phyloP scores from a whole-genome alignment of 2,329 filamentous ascomycete genomes.

The Teratosphaeria destructans region DNA sequence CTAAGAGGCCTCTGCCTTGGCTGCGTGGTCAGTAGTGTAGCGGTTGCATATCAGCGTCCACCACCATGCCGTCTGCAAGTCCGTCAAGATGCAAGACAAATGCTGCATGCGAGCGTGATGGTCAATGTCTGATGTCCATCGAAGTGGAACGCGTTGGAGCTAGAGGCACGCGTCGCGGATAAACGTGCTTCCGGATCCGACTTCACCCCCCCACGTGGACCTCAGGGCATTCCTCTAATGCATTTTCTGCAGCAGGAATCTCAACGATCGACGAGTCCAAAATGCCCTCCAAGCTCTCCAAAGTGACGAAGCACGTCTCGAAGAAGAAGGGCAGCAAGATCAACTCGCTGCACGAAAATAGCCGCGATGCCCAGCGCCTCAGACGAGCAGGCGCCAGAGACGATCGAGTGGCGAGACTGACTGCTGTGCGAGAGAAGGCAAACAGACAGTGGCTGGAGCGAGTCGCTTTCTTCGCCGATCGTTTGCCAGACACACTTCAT shows the following conservation, averaged over 20 bases:
- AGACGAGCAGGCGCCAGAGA: slow-evolving; percentile 72
- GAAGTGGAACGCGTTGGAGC: background rate
- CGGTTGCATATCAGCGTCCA: background rate
- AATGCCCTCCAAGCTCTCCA: slow-evolving; percentile 67
- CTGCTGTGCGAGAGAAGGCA: slow-evolving; percentile 57
- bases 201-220: background rate
- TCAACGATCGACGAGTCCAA: background rate
- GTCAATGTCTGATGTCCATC: background rate
- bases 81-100: background rate
- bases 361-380: slow-evolving; percentile 72
- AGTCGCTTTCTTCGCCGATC: slow-evolving; percentile 57
- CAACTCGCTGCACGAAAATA: slow-evolving; percentile 74
- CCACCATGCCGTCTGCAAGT: background rate
- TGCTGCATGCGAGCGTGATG: background rate
- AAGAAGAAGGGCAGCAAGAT: slow-evolving; percentile 75
- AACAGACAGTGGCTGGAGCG: slow-evolving; percentile 57
- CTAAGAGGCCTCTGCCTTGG: background rate
- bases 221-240: background rate
- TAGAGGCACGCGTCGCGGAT: background rate
- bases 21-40: background rate
- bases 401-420: slow-evolving; percentile 66
- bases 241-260: background rate
- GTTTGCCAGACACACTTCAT: slow-evolving; percentile 24
- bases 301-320: slow-evolving; percentile 79
- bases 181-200: background rate